Percentiles rank a stretch among this genome's conserved stretches.
These are phyloP conservation scores for Mycena crocata DNA, from an alignment of 768 basidiomycete genomes.

Conservation along the genomic window DNA sequence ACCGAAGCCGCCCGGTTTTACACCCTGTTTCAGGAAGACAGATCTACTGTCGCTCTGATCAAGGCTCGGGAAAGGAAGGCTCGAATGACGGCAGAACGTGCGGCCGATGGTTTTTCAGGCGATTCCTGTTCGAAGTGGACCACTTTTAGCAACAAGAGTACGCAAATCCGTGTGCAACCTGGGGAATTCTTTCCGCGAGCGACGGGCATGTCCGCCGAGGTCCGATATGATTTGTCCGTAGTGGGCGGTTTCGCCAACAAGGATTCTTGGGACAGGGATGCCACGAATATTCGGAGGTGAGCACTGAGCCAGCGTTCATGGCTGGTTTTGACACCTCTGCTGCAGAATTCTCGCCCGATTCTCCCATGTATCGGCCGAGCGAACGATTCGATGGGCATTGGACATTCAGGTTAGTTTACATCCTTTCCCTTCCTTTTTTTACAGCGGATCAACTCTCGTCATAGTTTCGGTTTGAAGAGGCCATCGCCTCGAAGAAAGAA, in stretches of 20 bases:
- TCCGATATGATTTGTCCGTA: not conserved
- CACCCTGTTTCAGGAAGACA: not conserved
- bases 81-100: not conserved
- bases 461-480: too few relatives aligned
- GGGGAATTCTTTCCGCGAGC: not conserved
- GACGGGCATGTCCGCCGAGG: not conserved
- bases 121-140: not conserved
- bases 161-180: not conserved
- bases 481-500: too few relatives aligned
- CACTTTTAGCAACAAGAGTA: not conserved
- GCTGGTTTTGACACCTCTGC: too few relatives aligned
- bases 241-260: too few relatives aligned
- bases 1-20: not conserved
- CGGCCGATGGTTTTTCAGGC: not conserved
- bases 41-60: not conserved
- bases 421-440: too few relatives aligned
- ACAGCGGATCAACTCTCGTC: too few relatives aligned
- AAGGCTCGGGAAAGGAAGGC: not conserved
- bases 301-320: too few relatives aligned
- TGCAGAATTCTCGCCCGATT: constrained; percentile 1
- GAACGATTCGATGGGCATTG: not conserved
- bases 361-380: not conserved
- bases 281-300: not conserved
- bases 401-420: not conserved
- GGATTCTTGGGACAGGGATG: not conserved